Evolutionary conservation across 2,329 filamentous ascomycete genomes (phyloP), one percentile per base, ranked within the genome.

Genomic region (Coniosporium tulheliwenetii): DNA sequence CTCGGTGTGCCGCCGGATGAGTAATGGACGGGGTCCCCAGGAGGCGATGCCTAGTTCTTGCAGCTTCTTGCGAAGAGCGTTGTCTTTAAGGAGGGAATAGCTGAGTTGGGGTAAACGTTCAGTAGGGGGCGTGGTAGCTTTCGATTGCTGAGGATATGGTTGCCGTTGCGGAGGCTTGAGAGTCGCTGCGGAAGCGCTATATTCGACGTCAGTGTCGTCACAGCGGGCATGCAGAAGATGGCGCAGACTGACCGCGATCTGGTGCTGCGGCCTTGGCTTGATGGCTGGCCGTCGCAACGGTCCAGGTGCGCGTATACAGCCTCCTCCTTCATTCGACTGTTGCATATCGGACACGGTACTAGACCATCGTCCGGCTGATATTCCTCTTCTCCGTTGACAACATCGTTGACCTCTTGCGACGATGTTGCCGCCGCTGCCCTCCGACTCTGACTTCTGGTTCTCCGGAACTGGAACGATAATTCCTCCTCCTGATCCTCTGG

Each of bases 11-110:
- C 93, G 75, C 48, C 71, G 74, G 55, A 89, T 81, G 41, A 96
- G 66, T 1, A 87, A 67, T 37, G 70, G 64, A 37, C 80, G 80
- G 1, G 70, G 60, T 1, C 91, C 91, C 44, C 64, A 68, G 8
- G 69, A 72, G 0, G 85, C 79, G 42, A 96, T 78, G 1, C 87
- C 85, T 1, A 91, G 67, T 2, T 94, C 85, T 13, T 67, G 58
- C 35, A 98, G 65, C 60, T 94, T 96, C 54, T 84, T 91, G 38
- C 79, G 75, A 40, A 98, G 65, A 2, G 74, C 73, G 1, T 61
- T 65, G 15, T 96, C 89, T 55, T 81, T 93, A n/a, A 94, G 63
- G 56, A 94, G 72, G 15, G 79, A 81, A 59, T 95, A 96, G 52
- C 85, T 91, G 13, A 95, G 68, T 8, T 83, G 76, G 0, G 91